Conservation (phyloP, 2,329 filamentous ascomycete genomes). For the Penicillium sp. region DNA sequence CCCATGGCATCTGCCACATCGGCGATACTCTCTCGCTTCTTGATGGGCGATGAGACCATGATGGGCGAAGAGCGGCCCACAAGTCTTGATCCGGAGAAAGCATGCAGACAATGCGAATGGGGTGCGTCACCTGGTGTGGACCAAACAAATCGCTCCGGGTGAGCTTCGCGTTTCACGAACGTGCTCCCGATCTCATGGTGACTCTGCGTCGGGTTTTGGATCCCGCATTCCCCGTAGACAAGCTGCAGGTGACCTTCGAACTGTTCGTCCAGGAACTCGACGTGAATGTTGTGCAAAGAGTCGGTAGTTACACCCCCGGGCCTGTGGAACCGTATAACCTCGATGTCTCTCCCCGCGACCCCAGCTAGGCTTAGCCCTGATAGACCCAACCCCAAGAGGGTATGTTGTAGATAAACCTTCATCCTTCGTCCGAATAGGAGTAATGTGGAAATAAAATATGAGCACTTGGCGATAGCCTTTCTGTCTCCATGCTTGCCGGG, state of each 20-base stretch:
- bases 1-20: conserved; percentile 39
- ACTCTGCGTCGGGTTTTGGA: conserved; percentile 31
- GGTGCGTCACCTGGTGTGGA: conserved; percentile 31
- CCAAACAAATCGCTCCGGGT: conserved; percentile 48
- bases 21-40: conserved; percentile 29
- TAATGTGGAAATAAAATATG: not conserved
- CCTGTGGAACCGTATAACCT: conserved; percentile 28
- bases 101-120: conserved; percentile 35
- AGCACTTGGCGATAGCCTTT: not conserved
- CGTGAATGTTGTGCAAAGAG: conserved; percentile 51
- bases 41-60: conserved; percentile 13
- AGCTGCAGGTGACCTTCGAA: conserved; percentile 47
- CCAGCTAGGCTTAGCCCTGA: conserved; percentile 3
- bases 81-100: conserved; percentile 27
- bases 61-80: conserved; percentile 26
- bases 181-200: conserved; percentile 48
- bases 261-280: conserved; percentile 40
- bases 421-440: not conserved
- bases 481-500: not conserved
- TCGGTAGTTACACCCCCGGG: conserved; percentile 36
- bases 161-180: conserved; percentile 36
- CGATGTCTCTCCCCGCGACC: conserved; percentile 4
- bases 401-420: conserved; percentile 5
- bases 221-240: conserved; percentile 48
- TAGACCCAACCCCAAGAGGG: conserved; percentile 7